These are phyloP conservation scores for Fusarium sp. DNA, from an alignment of 2,329 filamentous ascomycete genomes.

Conservation along the genomic window DNA sequence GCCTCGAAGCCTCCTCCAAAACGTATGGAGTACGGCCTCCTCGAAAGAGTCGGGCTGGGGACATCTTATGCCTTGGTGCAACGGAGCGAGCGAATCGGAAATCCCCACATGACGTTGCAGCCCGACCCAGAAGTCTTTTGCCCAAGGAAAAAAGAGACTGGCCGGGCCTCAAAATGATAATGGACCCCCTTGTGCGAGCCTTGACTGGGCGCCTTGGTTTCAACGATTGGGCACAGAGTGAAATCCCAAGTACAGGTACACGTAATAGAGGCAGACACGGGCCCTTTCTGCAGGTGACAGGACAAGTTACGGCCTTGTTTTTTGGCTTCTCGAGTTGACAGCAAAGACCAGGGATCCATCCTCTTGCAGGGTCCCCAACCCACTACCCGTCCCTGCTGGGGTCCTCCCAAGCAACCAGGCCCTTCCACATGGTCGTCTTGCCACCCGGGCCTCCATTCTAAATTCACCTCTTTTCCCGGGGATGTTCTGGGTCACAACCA, in stretches of 20 bases:
- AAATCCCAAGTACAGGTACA: conserved; percentile 1
- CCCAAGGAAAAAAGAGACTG: conserved; percentile 1
- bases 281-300: background rate
- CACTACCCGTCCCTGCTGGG: conserved; percentile 22
- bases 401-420: conserved; percentile 34
- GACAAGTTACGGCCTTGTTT: conserved; percentile 25
- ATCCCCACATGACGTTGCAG: conserved; percentile 42
- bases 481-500: background rate
- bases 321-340: conserved; percentile 16
- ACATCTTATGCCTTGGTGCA: conserved; percentile 21
- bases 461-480: conserved; percentile 3
- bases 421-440: conserved; percentile 35
- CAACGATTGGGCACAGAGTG: conserved; percentile 32
- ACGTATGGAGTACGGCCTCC: background rate
- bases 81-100: conserved; percentile 34
- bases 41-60: background rate
- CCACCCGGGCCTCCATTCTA: conserved; percentile 18
- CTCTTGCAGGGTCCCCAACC: conserved; percentile 22
- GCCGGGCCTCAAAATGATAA: conserved; percentile 37
- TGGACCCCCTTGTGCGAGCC: conserved; percentile 5
- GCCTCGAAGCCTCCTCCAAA: background rate
- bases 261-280: conserved; percentile 1
- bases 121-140: conserved; percentile 29
- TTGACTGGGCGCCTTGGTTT: conserved; percentile 39
- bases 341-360: conserved; percentile 14